These are phyloP conservation scores for Saxophila tyrrhenica DNA, from an alignment of 495 filamentous ascomycete species.

Conservation along the genomic window DNA sequence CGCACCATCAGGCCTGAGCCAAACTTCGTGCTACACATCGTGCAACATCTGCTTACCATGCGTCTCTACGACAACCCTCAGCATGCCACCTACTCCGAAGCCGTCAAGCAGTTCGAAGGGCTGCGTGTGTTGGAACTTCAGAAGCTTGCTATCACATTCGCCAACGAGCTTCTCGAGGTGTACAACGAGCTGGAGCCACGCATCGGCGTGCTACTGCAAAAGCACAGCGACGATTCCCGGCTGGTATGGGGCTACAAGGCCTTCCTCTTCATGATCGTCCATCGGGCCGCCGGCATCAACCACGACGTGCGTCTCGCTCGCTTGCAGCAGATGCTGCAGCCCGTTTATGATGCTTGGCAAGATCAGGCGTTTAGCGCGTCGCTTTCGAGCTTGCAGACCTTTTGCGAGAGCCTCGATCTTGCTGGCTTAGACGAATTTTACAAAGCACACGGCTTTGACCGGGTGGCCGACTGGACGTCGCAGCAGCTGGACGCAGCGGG, in stretches of 20 bases:
- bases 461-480: constrained; percentile 71
- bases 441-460: constrained; percentile 55
- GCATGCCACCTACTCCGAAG: constrained; percentile 67
- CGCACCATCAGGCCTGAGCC: constrained; percentile 65
- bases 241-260: constrained; percentile 51
- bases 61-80: constrained; percentile 56
- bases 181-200: constrained; percentile 78
- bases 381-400: constrained; percentile 65
- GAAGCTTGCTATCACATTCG: constrained; percentile 76
- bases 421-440: constrained; percentile 73
- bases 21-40: constrained; percentile 69
- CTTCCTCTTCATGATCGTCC: constrained; percentile 86
- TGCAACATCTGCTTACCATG: constrained; percentile 81
- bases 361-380: constrained; percentile 52
- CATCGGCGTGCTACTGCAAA: constrained; percentile 66
- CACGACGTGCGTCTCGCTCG: constrained; percentile 48
- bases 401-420: constrained; percentile 68
- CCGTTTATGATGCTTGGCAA: constrained; percentile 72
- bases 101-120: constrained; percentile 77
- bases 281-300: constrained; percentile 70
- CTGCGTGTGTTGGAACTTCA: constrained; percentile 78
- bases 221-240: constrained; percentile 63
- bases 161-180: constrained; percentile 76
- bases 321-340: constrained; percentile 61
- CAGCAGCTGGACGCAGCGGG: constrained; percentile 68